phyloP scores from a whole-genome alignment of 2,329 filamentous ascomycete genomes.

The Penicillium sp. region DNA sequence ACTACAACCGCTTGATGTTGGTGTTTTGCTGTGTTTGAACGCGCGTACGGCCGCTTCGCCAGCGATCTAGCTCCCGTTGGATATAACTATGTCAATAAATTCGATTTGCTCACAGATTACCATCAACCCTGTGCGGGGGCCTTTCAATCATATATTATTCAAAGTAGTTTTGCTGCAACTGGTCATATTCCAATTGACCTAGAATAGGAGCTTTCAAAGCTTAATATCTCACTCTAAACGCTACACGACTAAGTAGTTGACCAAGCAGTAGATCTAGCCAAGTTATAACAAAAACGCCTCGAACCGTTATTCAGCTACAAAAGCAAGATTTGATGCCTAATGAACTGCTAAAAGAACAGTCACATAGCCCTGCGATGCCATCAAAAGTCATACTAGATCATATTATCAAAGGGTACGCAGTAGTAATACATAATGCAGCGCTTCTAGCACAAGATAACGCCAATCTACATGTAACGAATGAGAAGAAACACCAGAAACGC shows the following conservation, averaged over 20 bases:
- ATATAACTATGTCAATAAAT: slow-evolving; percentile 11
- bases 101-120: neutral
- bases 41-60: neutral
- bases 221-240: neutral
- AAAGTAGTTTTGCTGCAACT: slow-evolving; percentile 5
- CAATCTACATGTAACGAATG: too few species aligned
- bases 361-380: neutral
- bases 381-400: neutral
- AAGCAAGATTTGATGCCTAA: slow-evolving; percentile 2
- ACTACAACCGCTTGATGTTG: slow-evolving; percentile 11
- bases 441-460: neutral
- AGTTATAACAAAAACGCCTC: neutral
- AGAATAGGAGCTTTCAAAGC: neutral
- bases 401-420: neutral
- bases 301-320: neutral
- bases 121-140: neutral
- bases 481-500: too few species aligned
- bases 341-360: neutral
- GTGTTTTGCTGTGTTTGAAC: slow-evolving; percentile 8
- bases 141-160: slow-evolving; percentile 6
- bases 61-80: neutral
- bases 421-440: neutral
- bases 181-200: neutral
- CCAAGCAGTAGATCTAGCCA: neutral
- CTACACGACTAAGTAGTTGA: neutral